Evolutionary conservation across 257 asterid species (phyloP), one percentile per base, ranked within the genome.

Genomic region (Solanum neorickii): DNA sequence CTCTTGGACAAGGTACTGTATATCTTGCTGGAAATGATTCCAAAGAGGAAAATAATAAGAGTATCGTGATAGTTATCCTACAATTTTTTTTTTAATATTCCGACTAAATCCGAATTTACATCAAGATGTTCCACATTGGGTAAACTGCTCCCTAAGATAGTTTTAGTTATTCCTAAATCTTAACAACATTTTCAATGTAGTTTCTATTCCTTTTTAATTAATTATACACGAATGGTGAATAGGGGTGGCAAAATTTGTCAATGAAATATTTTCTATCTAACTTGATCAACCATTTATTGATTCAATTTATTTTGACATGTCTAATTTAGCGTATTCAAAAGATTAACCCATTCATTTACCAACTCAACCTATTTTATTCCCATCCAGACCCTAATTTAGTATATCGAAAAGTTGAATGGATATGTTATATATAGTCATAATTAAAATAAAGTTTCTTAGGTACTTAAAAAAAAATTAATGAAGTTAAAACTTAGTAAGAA

Each of bases 141-240:
- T 52, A 52, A 52, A 52, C 10, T 10, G 23, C 3, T 52, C 3
- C 4, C 23, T 52, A 20, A 66, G 46, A 84, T 7, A 65, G 20
- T 62, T 16, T 59, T 49, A 68, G 87, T 72, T 72, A 88, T 70
- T 59, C 74, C 80, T 86, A 86, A 86, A 78, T 41, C 72, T 37
- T 31, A 83, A 83, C 35, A 69, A 77, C 87, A 69, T 52, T 75
- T 42, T 73, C 86, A 78, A 31, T 65, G 65, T 77, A 72, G 88
- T 85, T 89, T 72, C 88, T 86, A 69, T 23, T 69, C 73, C 87
- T 86, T 86, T 87, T 52, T 66, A 86, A 84, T 33, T 82, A 31
- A 46, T 46, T 46, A 42, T 46, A 86, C 74, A 46, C 21, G 3
- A 68, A 29, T 13, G 41, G 3, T 69, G 23, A 27, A n/a, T 5